A percentile compares a stretch with the other conserved stretches of the same genome.
These are phyloP conservation scores for Calonectria montana DNA, from an alignment of 2,329 filamentous ascomycete genomes.

Conservation along the genomic window DNA sequence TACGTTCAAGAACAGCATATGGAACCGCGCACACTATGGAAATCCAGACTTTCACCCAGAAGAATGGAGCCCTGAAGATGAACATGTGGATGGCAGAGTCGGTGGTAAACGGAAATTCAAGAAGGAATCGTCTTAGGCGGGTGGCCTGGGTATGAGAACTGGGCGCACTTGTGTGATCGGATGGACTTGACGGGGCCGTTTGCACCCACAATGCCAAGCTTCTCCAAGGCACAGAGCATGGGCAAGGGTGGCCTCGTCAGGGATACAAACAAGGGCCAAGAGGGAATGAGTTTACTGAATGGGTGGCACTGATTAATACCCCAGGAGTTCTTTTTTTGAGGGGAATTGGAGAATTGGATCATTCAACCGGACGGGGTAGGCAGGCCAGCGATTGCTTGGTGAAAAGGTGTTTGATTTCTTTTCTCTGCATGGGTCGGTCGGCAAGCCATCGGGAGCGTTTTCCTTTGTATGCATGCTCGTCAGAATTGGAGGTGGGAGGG, in stretches of 20 bases:
- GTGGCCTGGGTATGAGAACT: background rate
- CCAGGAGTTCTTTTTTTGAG: slow-evolving; percentile 17
- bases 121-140: slow-evolving; percentile 32
- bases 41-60: slow-evolving; percentile 66
- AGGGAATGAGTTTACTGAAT: slow-evolving; percentile 4
- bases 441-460: slow-evolving; percentile 27
- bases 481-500: background rate
- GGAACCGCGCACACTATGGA: slow-evolving; percentile 74
- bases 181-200: background rate
- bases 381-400: slow-evolving; percentile 36
- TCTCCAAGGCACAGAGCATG: background rate
- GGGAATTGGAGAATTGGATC: slow-evolving; percentile 26
- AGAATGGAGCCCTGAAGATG: slow-evolving; percentile 56
- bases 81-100: slow-evolving; percentile 45
- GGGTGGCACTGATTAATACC: slow-evolving; percentile 21
- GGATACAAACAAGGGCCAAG: background rate
- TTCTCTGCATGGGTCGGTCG: slow-evolving; percentile 35
- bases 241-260: background rate
- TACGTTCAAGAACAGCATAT: slow-evolving; percentile 75
- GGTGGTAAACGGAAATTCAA: slow-evolving; percentile 40
- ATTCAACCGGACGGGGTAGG: slow-evolving; percentile 28
- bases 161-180: background rate
- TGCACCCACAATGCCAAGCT: background rate
- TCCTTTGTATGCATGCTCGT: slow-evolving; percentile 32
- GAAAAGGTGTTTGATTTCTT: slow-evolving; percentile 31